Conservation (phyloP, 2,329 filamentous ascomycete species). For the Colletotrichum sp. region DNA sequence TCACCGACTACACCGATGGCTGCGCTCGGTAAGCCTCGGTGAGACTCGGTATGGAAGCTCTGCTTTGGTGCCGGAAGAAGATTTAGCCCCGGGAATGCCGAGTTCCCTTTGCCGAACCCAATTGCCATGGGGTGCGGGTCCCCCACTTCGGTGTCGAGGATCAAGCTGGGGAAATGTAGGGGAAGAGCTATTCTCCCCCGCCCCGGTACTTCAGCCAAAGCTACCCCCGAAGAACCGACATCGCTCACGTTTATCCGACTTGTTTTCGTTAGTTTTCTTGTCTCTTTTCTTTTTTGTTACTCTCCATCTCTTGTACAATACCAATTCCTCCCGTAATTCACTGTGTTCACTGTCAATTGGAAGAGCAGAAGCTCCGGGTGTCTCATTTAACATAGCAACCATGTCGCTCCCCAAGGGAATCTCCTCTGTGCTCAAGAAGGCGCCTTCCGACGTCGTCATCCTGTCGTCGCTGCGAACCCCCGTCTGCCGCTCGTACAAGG, state of each 20-base stretch:
- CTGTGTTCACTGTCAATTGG: background rate
- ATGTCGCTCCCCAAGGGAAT: constrained; percentile 70
- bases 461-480: constrained; percentile 91
- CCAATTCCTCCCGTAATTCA: background rate
- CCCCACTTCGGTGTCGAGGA: constrained; percentile 15
- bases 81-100: constrained; percentile 8
- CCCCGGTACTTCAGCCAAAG: constrained; percentile 10
- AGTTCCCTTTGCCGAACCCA: constrained; percentile 16
- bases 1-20: background rate
- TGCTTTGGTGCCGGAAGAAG: background rate
- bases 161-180: constrained; percentile 13
- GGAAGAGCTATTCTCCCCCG: constrained; percentile 19
- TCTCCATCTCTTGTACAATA: background rate
- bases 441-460: constrained; percentile 83
- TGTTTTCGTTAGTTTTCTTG: constrained; percentile 1
- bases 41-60: background rate
- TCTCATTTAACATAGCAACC: constrained; percentile 16
- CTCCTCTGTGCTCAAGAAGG: constrained; percentile 77
- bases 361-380: background rate
- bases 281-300: background rate
- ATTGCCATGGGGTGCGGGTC: constrained; percentile 16
- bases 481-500: constrained; percentile 82
- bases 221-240: constrained; percentile 9
- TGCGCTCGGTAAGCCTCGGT: background rate
- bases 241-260: constrained; percentile 9